A percentile compares a stretch with the other conserved stretches of the same genome.
Conservation (phyloP, 441 rosid species). For the Francoa sonchifolia region DNA sequence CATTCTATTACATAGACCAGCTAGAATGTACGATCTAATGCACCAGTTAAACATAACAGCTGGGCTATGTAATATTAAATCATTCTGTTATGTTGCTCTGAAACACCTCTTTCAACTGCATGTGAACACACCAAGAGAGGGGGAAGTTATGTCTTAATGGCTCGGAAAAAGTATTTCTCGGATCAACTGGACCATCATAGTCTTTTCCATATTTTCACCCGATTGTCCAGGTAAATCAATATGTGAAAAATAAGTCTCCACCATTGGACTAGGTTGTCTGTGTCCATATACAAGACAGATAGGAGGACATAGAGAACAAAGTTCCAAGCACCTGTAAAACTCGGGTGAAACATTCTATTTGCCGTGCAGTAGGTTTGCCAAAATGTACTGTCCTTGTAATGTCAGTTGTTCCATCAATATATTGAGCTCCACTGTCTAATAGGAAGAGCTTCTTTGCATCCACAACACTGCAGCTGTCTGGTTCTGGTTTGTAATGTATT, state of each 20-base stretch:
- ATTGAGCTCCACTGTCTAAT: slow-evolving; percentile 95
- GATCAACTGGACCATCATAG: too few relatives aligned
- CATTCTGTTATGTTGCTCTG: background rate
- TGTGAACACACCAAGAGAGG: background rate
- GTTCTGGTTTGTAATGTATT: slow-evolving; percentile 89
- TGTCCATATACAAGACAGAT: background rate
- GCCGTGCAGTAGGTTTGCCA: slow-evolving; percentile 61
- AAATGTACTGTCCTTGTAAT: slow-evolving; percentile 94
- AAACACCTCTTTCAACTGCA: background rate
- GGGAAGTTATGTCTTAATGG: background rate
- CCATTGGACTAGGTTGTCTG: background rate
- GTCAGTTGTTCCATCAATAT: slow-evolving; percentile 92
- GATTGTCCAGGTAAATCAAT: too few relatives aligned
- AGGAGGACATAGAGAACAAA: background rate
- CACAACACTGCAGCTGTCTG: slow-evolving; percentile 65
- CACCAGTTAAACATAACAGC: too few relatives aligned
- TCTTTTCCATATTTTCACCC: too few relatives aligned
- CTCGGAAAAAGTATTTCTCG: background rate
- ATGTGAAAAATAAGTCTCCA: background rate
- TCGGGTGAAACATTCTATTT: slow-evolving; percentile 88
- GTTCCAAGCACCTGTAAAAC: slow-evolving; percentile 56
- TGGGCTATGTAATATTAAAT: background rate
- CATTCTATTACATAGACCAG: too few relatives aligned
- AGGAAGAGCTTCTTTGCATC: slow-evolving; percentile 65
- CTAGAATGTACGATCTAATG: too few relatives aligned